Base-by-base conservation (phyloP, 2,329 filamentous ascomycete genomes). In the Verticillium alfalfae region DNA sequence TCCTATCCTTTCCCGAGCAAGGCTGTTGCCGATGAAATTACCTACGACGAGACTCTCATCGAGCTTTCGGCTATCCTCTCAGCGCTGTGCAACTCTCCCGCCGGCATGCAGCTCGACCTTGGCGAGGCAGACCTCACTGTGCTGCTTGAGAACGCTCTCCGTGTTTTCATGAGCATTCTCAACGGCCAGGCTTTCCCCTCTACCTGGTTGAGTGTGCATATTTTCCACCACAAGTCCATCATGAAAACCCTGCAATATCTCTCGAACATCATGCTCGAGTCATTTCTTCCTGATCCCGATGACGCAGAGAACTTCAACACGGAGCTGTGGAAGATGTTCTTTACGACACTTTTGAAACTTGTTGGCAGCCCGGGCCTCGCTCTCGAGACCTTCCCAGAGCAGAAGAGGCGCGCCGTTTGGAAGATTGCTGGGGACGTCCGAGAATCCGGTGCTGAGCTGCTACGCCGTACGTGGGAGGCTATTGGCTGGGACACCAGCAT, bases 391-490 rank as follows among this genome's bases (percentile, higher is more conserved):
- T 98, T 97, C 71, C 93, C 95, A 0, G 96, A 99, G 73, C 95
- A 99, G 76, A 99, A 98, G 78, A 84, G 95, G 56, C 83, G 95
- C 61, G 94, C 95, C 1, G 94, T 98, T 1, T 99, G 96, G 95
- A 99, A 98, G 78, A 97, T 99, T 71, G 95, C 94, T 4, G 95
- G 95, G 6, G 96, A 99, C 76, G 92, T 99, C 58, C 86, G 95
- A 61, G 93, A 98, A 73, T 85, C 92, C 66, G 95, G 96, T 16
- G 94, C 95, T 4, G 91, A 94, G 58, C 81, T 99, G 9, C 79
- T 99, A 38, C 87, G 90, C 64, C 85, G 87, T 34, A 94, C 90
- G 6, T 99, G 95, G 95, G 92, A 97, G 71, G 91, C 93, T 18
- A 96, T 99, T 64, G 95, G 96, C 13, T 99, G 95, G 95, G 94